Base-by-base conservation (phyloP, 2,329 filamentous ascomycete species). In the Orbilia javanica region DNA sequence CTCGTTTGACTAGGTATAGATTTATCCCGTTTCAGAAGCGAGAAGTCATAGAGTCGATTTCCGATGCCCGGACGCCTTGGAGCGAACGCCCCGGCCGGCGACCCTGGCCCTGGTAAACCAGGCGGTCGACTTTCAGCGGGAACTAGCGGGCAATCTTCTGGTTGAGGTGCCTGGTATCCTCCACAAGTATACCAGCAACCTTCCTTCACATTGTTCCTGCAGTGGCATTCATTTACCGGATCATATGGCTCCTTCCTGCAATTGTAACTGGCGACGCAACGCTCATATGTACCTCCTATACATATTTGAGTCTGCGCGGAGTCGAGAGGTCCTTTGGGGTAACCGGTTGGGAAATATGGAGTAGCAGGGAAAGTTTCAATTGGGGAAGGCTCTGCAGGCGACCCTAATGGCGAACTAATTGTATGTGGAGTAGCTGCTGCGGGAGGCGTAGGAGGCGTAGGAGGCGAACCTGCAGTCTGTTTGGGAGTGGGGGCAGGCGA, bases 201-300 rank as follows among this genome's bases (percentile, higher is more conserved):
- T 42, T 72, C 60, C 29, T 20, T 34, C 18, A 78, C 74, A 31
- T 78, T 78, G 55, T 78, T 78, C 67, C 74, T 62, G 67, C 74
- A 78, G 62, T 66, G 66, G 57, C 74, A 78, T 20, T 53, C 52
- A 34, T 64, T 64, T 11, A 60, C 34, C 3, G 46, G 2, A 27
- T 67, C 62, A 13, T 44, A 48, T 62, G 67, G 52, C 36, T 63
- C 29, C 3, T 39, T 52, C 1, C 27, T 31, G 62, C 74, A 78
- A 31, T 44, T 27, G 46, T 78, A 78, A 52, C 39, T 57, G 25
- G 52, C 60, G 53, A 78, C 62, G 67, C 74, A 72, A 18, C 31
- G 34, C 6, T 46, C 11, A 39, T 53, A 78, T 11, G 74, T 63
- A 20, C 74, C 74, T 18, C 67, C 74, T 15, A 62, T 72, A 67